Conservation (phyloP, 2,329 filamentous ascomycete genomes). For the Phoma sp. region DNA sequence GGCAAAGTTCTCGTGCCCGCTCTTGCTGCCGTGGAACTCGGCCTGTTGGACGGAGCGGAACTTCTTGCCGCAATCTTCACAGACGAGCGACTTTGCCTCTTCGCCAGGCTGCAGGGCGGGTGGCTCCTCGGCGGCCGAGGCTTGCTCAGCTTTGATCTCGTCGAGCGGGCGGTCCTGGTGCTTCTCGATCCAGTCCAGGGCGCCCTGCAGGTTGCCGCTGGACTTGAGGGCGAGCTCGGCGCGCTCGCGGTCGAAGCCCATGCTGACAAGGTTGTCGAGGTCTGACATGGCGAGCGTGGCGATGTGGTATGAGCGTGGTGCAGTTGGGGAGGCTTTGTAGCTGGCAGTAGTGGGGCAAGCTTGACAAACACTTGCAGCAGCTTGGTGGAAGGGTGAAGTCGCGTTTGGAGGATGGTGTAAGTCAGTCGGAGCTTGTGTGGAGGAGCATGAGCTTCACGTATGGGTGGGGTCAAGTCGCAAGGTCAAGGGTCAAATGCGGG, state of each 20-base stretch:
- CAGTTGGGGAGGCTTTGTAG: neutral
- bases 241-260: constrained; percentile 82
- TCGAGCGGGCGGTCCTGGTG: constrained; percentile 89
- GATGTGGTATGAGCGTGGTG: constrained; percentile 2
- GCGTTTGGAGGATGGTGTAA: neutral
- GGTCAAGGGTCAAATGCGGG: constrained; percentile 13
- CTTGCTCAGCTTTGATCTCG: constrained; percentile 66
- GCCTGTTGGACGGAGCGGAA: constrained; percentile 83
- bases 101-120: constrained; percentile 73
- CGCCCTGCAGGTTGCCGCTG: constrained; percentile 80
- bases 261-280: constrained; percentile 66
- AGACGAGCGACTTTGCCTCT: constrained; percentile 80
- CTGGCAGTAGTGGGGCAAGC: neutral
- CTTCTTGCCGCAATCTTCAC: constrained; percentile 93
- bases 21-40: constrained; percentile 89
- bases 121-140: constrained; percentile 56
- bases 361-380: no score
- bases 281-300: constrained; percentile 54
- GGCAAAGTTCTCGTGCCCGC: constrained; percentile 86
- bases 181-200: constrained; percentile 92
- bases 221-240: constrained; percentile 85
- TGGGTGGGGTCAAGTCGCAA: constrained; percentile 15
- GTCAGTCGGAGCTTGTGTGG: constrained; percentile 9
- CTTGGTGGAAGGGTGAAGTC: no score
- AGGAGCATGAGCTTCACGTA: constrained; percentile 8